Base-by-base conservation (phyloP, 345 rosid species). In the Ceriops zippeliana region DNA sequence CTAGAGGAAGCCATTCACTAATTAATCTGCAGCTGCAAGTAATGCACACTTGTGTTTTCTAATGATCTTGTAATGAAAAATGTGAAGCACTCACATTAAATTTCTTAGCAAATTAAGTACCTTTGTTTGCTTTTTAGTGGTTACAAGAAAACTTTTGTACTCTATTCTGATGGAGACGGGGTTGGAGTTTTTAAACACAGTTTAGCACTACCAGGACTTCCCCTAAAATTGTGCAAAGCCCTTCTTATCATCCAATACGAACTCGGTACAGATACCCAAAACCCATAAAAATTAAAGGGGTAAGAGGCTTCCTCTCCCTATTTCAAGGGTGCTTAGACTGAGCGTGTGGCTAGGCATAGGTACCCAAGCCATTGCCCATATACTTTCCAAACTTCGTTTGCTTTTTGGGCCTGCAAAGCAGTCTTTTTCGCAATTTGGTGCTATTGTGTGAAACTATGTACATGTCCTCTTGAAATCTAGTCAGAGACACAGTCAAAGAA, bases 381-480 rank as follows among this genome's bases (percentile, higher is more conserved):
- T 67, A 31, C 28, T 71, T 75, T 69, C 69, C 72, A 65, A 76
- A 52, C 67, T 35, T 66, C 67, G 60, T 62, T 62, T 49, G 30
- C 62, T 65, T 69, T 68, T 69, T 47, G 15, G 63, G 73, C 62
- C 78, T 66, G 64, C 56, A 62, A 58, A 76, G 74, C 78, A 67
- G 75, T 15, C 63, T 69, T 73, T 66, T 53, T 70, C 70, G 70
- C 76, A 67, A 30, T 56, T 61, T 27, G 53, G 63, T 47, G 28
- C 34, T 10, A 28, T 21, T 63, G 10, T 24, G 19, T 32, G 31
- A 53, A 58, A 11, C 59, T 10, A 26, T 56, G 28, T 27, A 20
- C 34, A 58, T 65, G 51, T 65, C 15, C 54, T 37, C 34, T 11
- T 15, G 13, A 62, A 52, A 37, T 34, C 26, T 31, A n/a, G 49